Percentiles rank a stretch among this genome's conserved stretches.
Conservation (phyloP, 2,329 filamentous ascomycete species). For the Alternaria burnsii region DNA sequence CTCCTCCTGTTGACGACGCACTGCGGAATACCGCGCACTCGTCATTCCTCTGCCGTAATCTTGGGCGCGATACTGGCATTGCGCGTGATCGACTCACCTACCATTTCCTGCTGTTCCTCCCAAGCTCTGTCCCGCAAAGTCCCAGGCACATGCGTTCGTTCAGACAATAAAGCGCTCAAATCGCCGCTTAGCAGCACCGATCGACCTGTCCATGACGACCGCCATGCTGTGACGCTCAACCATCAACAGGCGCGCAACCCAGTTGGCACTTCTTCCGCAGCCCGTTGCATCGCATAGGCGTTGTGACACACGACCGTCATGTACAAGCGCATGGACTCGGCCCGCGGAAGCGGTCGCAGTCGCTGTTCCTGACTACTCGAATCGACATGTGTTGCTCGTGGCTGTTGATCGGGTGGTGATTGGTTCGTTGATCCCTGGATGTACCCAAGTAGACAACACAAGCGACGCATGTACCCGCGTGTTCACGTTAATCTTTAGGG, state of each 20-base stretch:
- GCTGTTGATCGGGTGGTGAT: background rate
- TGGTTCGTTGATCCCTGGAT: background rate
- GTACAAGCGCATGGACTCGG: background rate
- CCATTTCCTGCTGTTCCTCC: background rate
- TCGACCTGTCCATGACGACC: slow-evolving; percentile 1
- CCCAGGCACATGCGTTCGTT: background rate
- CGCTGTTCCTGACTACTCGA: slow-evolving; percentile 8
- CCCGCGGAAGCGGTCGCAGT: background rate
- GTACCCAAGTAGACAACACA: background rate
- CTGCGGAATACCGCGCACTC: background rate
- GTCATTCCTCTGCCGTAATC: slow-evolving; percentile 4
- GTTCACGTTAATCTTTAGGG: slow-evolving; percentile 2
- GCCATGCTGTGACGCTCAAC: background rate
- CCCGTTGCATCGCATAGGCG: background rate
- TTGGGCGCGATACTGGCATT: background rate
- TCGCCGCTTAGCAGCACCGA: background rate
- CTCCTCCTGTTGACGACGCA: background rate
- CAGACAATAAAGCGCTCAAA: slow-evolving; percentile 7
- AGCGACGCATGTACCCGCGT: slow-evolving; percentile 12
- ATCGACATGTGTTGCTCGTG: slow-evolving; percentile 11
- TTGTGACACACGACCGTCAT: slow-evolving; percentile 7
- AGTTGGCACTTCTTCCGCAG: slow-evolving; percentile 11
- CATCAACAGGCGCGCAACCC: slow-evolving; percentile 4
- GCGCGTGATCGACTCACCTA: background rate
- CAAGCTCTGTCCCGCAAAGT: background rate